A percentile compares a stretch with the other conserved stretches of the same genome.
phyloP scores from a whole-genome alignment of 352 stramenopile genomes.

The Phytophthora fragariaefolia region DNA sequence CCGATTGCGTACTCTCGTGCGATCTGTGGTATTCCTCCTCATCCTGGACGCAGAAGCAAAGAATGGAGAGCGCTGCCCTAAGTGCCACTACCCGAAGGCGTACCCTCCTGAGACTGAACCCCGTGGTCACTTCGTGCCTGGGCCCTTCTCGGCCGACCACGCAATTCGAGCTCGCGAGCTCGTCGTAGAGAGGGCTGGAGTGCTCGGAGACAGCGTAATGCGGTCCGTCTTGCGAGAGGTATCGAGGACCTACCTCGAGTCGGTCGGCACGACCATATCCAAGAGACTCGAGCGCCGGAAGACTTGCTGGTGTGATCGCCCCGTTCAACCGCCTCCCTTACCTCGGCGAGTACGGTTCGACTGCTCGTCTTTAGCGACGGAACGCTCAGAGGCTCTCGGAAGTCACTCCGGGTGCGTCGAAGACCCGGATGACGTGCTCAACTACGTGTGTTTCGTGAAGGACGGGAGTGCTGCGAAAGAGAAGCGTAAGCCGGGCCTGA shows the following conservation, averaged over 20 bases:
- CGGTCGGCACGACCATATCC: background rate
- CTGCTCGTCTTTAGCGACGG: background rate
- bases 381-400: background rate
- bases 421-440: background rate
- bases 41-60: background rate
- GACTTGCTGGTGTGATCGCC: background rate
- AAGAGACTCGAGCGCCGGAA: background rate
- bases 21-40: background rate
- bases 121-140: background rate
- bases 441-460: background rate
- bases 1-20: background rate
- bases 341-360: background rate
- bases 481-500: background rate
- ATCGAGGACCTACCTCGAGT: background rate
- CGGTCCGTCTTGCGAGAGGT: background rate
- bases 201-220: background rate
- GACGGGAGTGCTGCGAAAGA: background rate
- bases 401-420: background rate
- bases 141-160: background rate
- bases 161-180: background rate
- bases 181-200: background rate
- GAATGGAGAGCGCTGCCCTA: background rate
- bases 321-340: background rate
- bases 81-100: background rate
- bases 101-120: background rate